Percentiles rank a stretch among this genome's conserved stretches.
These are phyloP conservation scores for Boletus sp. DNA, from an alignment of 768 basidiomycete genomes.

Conservation along the genomic window DNA sequence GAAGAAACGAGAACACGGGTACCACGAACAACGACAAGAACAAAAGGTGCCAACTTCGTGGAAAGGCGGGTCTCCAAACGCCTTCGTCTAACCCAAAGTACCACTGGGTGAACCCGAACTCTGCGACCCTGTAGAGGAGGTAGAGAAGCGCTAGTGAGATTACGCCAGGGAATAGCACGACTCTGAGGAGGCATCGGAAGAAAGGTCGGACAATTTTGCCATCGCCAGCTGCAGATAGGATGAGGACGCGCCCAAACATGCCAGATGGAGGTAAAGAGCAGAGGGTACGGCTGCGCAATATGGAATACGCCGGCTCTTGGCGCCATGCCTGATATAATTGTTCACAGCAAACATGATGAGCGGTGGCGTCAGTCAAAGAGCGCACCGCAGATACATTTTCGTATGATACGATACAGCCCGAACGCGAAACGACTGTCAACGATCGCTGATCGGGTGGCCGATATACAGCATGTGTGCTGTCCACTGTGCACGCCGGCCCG, in stretches of 20 bases:
- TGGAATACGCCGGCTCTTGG: background rate
- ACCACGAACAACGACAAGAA: slow-evolving; percentile 13
- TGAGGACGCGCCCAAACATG: background rate
- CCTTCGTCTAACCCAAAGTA: slow-evolving; percentile 1
- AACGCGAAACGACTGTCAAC: background rate
- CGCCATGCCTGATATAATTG: background rate
- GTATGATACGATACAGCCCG: background rate
- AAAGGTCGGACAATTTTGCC: background rate
- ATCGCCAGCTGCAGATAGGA: background rate
- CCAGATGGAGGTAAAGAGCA: background rate
- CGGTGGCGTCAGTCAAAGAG: background rate
- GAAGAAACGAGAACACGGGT: slow-evolving; percentile 11
- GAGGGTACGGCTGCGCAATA: background rate
- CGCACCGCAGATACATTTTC: background rate
- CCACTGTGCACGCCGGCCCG: background rate
- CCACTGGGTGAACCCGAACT: slow-evolving; percentile 2
- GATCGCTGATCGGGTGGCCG: background rate
- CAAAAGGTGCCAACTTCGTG: slow-evolving; percentile 16
- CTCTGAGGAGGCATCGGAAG: background rate
- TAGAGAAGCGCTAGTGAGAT: background rate
- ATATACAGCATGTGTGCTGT: background rate
- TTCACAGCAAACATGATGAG: background rate
- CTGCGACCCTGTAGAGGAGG: slow-evolving; percentile 8
- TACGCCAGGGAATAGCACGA: background rate
- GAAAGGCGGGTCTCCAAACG: slow-evolving; percentile 21